Base-by-base conservation (phyloP, 257 asterid genomes). In the Petrea volubilis region DNA sequence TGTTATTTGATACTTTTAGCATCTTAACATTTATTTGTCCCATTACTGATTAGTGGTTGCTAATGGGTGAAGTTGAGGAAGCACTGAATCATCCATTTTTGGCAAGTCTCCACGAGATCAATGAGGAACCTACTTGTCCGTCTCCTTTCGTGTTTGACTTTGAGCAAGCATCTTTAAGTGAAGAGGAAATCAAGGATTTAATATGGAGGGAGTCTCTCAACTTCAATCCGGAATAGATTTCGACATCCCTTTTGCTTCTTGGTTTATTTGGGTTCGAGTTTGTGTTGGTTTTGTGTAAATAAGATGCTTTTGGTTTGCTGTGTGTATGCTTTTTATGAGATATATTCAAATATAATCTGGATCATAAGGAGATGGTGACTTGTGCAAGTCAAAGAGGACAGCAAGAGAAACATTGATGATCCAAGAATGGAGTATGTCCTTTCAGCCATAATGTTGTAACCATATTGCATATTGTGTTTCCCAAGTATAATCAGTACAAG, bases 111-210 rank as follows among this genome's bases (percentile, higher is more conserved):
- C 97, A 92, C 53, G 96, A 92, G 90, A 88, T 92, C 86, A 90
- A 90, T 6, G 96, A 88, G 82, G 96, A 88, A 74, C 98, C 98
- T 14, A 84, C 82, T 58, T 90, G 96, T 72, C 77, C 90, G 29
- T 80, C 92, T 76, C 94, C 96, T 4, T 90, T 88, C 31, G 75
- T 76, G 70, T 92, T 92, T 6, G 96, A 92, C 80, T 92, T 92
- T 27, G 98, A 92, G 72, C 96, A 88, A 68, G 68, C 92, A 11
- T 82, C 89, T 31, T 76, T 92, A 72, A 84, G 80, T 5, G 98
- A 92, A 83, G 96, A 92, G 17, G 96, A 92, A 62, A 90, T 92
- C 60, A 92, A 81, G 82, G 97, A 92, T 71, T 89, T 92, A 62
- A 90, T 92, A 78, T 86, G 94, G 96, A 84, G 36, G 52, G 98